Evolutionary conservation across 495 filamentous ascomycete species (phyloP).

Genomic region (Daldinia vernicosa): DNA sequence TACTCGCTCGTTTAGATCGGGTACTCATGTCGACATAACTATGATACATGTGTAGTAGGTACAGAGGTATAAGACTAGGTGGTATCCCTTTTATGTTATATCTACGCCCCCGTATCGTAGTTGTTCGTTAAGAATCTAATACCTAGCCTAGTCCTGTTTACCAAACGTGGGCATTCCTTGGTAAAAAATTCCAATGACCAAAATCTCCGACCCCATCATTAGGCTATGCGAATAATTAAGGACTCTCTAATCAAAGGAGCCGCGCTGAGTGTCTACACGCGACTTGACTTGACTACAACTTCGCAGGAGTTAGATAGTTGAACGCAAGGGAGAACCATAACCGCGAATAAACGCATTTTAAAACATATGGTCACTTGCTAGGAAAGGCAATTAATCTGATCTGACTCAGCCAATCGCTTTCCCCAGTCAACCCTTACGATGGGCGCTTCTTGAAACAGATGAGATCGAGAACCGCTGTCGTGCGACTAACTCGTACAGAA

Average conservation of each 20-base stretch:
- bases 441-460: slow-evolving; percentile 11
- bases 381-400: not conserved
- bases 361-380: not conserved
- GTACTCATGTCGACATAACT: not conserved
- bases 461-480: slow-evolving; percentile 6
- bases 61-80: not conserved
- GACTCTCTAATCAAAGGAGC: slow-evolving; percentile 14
- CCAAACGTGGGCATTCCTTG: slow-evolving; percentile 9
- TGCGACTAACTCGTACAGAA: not conserved
- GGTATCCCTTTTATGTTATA: no score
- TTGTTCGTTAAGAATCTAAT: not conserved
- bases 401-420: slow-evolving; percentile 1
- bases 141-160: not conserved
- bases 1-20: not conserved
- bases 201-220: slow-evolving; percentile 6
- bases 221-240: slow-evolving; percentile 25
- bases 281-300: not conserved
- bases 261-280: slow-evolving; percentile 1
- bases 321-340: not conserved
- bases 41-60: not conserved
- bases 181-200: slow-evolving; percentile 6
- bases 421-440: not conserved
- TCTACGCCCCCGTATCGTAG: not conserved
- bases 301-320: slow-evolving; percentile 2
- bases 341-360: not conserved